These are phyloP conservation scores for Cladosporium phlei DNA, from an alignment of 2,329 filamentous ascomycete species.

Conservation along the genomic window DNA sequence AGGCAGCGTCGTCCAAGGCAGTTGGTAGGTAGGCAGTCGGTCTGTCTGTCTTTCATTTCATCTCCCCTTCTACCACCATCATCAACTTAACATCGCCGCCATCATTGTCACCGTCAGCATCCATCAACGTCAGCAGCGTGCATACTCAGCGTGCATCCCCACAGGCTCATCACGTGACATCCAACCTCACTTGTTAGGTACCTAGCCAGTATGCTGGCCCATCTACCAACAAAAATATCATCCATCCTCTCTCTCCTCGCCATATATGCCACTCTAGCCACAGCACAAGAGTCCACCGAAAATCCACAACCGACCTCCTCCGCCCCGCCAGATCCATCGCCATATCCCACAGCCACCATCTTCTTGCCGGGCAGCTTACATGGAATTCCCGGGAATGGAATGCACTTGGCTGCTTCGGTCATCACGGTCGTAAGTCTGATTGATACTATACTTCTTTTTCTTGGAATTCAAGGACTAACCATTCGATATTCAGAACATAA, in stretches of 20 bases:
- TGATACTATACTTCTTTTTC: neutral
- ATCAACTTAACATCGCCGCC: no score
- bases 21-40: no score
- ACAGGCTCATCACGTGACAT: no score
- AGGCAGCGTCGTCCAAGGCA: no score
- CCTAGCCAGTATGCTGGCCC: neutral
- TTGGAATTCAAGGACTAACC: no score
- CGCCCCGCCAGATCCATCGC: slow-evolving; percentile 18
- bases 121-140: no score
- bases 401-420: slow-evolving; percentile 14
- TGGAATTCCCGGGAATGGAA: neutral
- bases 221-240: neutral
- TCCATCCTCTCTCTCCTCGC: neutral
- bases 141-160: no score
- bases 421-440: slow-evolving; percentile 20
- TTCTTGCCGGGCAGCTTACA: slow-evolving; percentile 15
- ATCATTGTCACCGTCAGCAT: no score
- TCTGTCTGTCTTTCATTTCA: no score
- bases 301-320: neutral
- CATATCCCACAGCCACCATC: slow-evolving; percentile 10
- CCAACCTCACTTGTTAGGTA: no score
- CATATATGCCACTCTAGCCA: neutral
- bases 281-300: slow-evolving; percentile 2
- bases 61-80: no score
- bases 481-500: slow-evolving; percentile 16